phyloP scores from a whole-genome alignment of 2,329 filamentous ascomycete species.

The Aspergillus awamori region DNA sequence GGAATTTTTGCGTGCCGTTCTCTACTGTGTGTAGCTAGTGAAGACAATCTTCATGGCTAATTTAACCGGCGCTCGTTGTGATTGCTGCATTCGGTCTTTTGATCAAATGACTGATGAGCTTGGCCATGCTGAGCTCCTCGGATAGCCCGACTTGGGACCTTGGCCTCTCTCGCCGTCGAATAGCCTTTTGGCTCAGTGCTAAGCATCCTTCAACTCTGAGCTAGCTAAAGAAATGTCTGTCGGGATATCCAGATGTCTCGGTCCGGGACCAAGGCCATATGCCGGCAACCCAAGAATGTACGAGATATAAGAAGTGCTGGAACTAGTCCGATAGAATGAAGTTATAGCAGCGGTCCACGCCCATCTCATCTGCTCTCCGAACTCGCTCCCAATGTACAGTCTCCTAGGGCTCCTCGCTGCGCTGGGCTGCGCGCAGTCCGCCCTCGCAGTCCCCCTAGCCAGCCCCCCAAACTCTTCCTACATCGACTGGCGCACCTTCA shows the following conservation, averaged over 20 bases:
- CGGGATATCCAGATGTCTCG: neutral
- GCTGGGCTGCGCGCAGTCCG: neutral
- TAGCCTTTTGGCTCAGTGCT: neutral
- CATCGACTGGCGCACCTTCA: constrained; percentile 25
- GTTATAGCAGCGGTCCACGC: neutral
- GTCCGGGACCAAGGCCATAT: neutral
- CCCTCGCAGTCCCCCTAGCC: constrained; percentile 4
- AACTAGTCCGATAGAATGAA: neutral
- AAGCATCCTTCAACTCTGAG: neutral
- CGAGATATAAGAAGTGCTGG: neutral
- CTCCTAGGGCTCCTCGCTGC: constrained; percentile 2
- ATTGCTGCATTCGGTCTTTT: neutral
- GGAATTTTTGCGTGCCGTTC: neutral
- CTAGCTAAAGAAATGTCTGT: neutral
- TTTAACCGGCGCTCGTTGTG: neutral
- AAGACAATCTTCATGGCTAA: neutral
- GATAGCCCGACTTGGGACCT: neutral
- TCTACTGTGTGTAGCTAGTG: neutral
- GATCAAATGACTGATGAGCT: neutral
- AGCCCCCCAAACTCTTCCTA: constrained; percentile 11
- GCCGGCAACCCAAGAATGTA: neutral
- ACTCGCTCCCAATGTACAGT: neutral
- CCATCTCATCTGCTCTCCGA: neutral
- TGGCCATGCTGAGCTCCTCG: neutral
- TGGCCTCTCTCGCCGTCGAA: neutral